Base-by-base conservation (phyloP, 1,284 basidiomycete genomes). In the Meripilus lineatus region DNA sequence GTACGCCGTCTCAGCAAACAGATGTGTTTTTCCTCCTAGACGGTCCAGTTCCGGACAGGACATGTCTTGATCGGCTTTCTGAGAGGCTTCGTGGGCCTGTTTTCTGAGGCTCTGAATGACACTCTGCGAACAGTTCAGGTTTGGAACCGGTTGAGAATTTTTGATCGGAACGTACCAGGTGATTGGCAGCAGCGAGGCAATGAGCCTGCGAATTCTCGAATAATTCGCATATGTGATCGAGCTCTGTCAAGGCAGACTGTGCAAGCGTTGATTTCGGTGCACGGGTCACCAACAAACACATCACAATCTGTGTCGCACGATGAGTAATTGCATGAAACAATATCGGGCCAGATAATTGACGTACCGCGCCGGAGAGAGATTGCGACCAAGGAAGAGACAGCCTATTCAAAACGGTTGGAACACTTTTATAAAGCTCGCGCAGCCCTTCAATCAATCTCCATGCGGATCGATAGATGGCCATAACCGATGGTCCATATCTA, bases 401-500 rank as follows among this genome's bases (percentile, higher is more conserved):
- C n/a, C 81, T 66, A 5, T 68, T 61, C 3, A 76, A 51, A 6
- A 74, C 51, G 1, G 65, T 57, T 1, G 75, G 70, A 3, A 65
- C 62, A 21, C 55, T 49, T 18, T 59, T 56, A 59, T 71, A 74
- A 1, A 69, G 60, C n/a, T 68, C 58, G 11, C 63, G 61, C 35
- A 80, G 61, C 1, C 66, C 68, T 33, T 74, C 67, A 32, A 81
- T 74, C 20, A 84, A 55, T 15, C 82, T 66, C 77, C 80, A 84
- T 5, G 81, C 78, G 8, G 80, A 82, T 4, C 81, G 78, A 60
- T 82, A 86, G 15, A 77, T 74, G 0, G 84, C 79, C 59, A 83
- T 71, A 1, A 86, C 78, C 1, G 84, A 87, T 0, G 79, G 76
- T 0, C 76, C 70, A 54, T 78, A 86, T 54, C 70, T 72, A 54